Base-by-base conservation (phyloP, 129 eudicot species). In the Sambucus nigra region DNA sequence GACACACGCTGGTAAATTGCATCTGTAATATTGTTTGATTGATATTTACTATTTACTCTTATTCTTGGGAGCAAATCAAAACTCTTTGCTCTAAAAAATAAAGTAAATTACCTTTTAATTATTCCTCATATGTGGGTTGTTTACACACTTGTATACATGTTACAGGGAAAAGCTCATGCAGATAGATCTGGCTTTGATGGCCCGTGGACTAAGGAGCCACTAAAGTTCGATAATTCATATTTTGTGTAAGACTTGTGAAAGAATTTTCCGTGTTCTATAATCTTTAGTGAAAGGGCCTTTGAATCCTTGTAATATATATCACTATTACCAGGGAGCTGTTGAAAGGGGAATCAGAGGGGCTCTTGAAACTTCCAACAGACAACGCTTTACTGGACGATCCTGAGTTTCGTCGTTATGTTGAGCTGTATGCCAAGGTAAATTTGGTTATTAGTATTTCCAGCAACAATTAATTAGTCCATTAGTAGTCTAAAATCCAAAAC, bases 131-230 rank as follows among this genome's bases (percentile, higher is more conserved):
- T 22, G 47, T 47, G 20, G 38, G 62, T 59, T 66, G 26, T n/a
- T n/a, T n/a, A n/a, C n/a, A n/a, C n/a, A n/a, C n/a, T 61, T 31
- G 44, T 48, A 42, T 25, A 46, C 42, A 51, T 47, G 40, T 25
- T 62, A 55, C 60, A 89, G 98, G 98, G 98, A 61, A 89, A 74
- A 77, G 98, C 87, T 33, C 98, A 89, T 64, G 84, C 84, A 35
- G 98, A 89, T 57, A 89, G 98, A 63, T 86, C 98, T 51, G 95
- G 95, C 49, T 91, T 91, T 68, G 98, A 91, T 23, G 98, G 95
- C 38, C 81, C 98, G 18, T 91, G 98, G 95, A 91, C 98, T 21
- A 63, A 63, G 65, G 98, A 91, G 69, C 95, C 98, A 5, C 70
- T 86, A 61, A 82, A 76, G 70, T 91, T 91, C 60, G 98, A 91